These are phyloP conservation scores for Colletotrichum musae DNA, from an alignment of 2,329 filamentous ascomycete genomes.

Conservation along the genomic window DNA sequence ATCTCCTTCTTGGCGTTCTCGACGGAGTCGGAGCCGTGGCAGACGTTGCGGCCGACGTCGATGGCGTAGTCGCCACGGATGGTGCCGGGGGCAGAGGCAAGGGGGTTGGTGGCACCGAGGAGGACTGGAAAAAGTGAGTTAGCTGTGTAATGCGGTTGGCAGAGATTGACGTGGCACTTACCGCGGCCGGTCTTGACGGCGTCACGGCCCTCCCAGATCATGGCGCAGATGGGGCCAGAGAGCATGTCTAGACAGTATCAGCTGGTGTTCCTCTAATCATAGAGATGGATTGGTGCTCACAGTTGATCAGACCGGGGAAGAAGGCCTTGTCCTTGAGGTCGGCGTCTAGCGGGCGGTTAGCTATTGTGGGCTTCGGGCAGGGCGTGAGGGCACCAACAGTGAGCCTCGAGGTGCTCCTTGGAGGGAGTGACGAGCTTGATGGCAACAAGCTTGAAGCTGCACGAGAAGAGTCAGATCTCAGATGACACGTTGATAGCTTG, in stretches of 20 bases:
- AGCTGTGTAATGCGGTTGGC: conserved; percentile 42
- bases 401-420: conserved; percentile 97
- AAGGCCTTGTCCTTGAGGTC: conserved; percentile 96
- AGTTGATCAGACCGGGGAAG: conserved; percentile 94
- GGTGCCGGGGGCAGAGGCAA: conserved; percentile 93
- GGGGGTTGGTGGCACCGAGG: conserved; percentile 99
- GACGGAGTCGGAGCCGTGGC: conserved; percentile 98
- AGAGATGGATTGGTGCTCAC: conserved; percentile 64
- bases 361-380: conserved; percentile 35
- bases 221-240: conserved; percentile 96
- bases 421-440: conserved; percentile 93
- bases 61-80: conserved; percentile 96
- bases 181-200: conserved; percentile 98
- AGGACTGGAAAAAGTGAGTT: conserved; percentile 68
- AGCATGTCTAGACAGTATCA: conserved; percentile 81
- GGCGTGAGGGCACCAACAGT: conserved; percentile 73
- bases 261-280: not conserved
- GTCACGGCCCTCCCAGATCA: conserved; percentile 99
- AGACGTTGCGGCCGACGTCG: conserved; percentile 92
- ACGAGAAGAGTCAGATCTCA: conserved; percentile 22
- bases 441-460: conserved; percentile 96
- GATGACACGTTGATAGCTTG: not conserved
- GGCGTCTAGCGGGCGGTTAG: conserved; percentile 69
- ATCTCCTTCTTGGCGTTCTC: conserved; percentile 99
- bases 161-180: conserved; percentile 60